Percentiles rank a stretch among this genome's conserved stretches.
Conservation (phyloP, 208 protist species). For the Trypanosoma avium region DNA sequence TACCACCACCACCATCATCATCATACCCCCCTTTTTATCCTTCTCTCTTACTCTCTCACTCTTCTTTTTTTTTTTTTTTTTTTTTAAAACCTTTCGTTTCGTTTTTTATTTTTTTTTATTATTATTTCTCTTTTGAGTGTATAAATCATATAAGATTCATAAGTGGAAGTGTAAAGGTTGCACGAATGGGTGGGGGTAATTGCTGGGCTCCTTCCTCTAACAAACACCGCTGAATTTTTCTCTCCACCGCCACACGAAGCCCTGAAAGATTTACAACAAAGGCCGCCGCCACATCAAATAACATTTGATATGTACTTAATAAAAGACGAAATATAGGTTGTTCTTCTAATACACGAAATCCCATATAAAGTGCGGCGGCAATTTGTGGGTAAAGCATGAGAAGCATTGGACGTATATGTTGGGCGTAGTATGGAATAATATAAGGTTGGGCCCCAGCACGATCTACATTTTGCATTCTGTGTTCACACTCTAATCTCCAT, state of each 20-base stretch:
- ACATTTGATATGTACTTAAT: conserved; percentile 53
- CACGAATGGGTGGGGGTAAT: conserved; percentile 42
- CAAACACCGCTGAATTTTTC: conserved; percentile 49
- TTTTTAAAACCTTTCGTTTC: not conserved
- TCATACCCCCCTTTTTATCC: not conserved
- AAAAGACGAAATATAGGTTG: conserved; percentile 57
- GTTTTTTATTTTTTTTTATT: not conserved
- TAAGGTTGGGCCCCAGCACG: conserved; percentile 66
- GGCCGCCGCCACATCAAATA: conserved; percentile 69
- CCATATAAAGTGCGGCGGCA: conserved; percentile 67
- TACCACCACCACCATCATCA: not conserved
- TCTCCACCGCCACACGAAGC: conserved; percentile 55
- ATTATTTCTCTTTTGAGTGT: not conserved
- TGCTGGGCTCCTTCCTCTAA: conserved; percentile 45
- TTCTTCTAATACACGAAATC: conserved; percentile 68
- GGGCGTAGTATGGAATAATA: conserved; percentile 75
- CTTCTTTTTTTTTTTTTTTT: not conserved
- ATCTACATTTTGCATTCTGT: conserved; percentile 44
- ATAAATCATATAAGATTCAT: conserved; percentile 50
- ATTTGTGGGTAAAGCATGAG: conserved; percentile 66
- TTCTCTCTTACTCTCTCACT: not conserved
- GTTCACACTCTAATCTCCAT: conserved; percentile 59
- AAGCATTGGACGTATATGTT: conserved; percentile 81
- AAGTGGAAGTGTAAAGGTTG: conserved; percentile 58
- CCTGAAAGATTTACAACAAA: conserved; percentile 71